Evolutionary conservation across 75 land plant species (phyloP).

Genomic region (Picea sitchensis): DNA sequence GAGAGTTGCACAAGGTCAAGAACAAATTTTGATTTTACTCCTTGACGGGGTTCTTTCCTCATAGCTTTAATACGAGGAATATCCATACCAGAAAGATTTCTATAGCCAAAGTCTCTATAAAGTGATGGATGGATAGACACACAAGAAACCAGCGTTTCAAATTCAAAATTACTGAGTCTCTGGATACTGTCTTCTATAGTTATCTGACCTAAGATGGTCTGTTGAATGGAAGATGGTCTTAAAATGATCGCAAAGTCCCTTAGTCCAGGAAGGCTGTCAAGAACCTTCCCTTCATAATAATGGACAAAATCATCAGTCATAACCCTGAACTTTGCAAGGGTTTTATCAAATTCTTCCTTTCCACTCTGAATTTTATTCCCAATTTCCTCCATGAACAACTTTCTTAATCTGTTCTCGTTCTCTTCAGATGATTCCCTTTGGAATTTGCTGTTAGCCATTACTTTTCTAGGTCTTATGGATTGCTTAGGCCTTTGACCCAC

Average conservation of each 20-base stretch:
- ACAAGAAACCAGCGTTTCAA: slow-evolving; percentile 23
- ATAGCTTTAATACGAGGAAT: slow-evolving; percentile 17
- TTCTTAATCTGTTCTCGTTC: slow-evolving; percentile 9
- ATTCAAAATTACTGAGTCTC: slow-evolving; percentile 20
- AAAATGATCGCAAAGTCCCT: slow-evolving; percentile 48
- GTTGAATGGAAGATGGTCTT: slow-evolving; percentile 43
- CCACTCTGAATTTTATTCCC: slow-evolving; percentile 20
- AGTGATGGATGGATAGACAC: slow-evolving; percentile 70
- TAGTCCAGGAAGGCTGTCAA: slow-evolving; percentile 55
- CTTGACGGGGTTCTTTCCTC: slow-evolving; percentile 31
- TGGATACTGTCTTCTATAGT: background rate
- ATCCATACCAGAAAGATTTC: slow-evolving; percentile 1
- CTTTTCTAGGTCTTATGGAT: background rate
- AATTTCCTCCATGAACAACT: slow-evolving; percentile 24
- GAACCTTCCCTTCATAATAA: slow-evolving; percentile 59
- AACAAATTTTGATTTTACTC: slow-evolving; percentile 64
- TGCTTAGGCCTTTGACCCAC: background rate
- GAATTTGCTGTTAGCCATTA: background rate
- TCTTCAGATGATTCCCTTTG: background rate
- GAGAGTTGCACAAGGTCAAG: slow-evolving; percentile 42
- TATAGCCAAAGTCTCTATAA: background rate
- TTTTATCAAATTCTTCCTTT: slow-evolving; percentile 14
- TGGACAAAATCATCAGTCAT: slow-evolving; percentile 63
- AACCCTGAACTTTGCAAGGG: slow-evolving; percentile 27
- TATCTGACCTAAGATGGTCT: slow-evolving; percentile 24